phyloP scores from a whole-genome alignment of 495 filamentous ascomycete genomes.

The Podospora comata region DNA sequence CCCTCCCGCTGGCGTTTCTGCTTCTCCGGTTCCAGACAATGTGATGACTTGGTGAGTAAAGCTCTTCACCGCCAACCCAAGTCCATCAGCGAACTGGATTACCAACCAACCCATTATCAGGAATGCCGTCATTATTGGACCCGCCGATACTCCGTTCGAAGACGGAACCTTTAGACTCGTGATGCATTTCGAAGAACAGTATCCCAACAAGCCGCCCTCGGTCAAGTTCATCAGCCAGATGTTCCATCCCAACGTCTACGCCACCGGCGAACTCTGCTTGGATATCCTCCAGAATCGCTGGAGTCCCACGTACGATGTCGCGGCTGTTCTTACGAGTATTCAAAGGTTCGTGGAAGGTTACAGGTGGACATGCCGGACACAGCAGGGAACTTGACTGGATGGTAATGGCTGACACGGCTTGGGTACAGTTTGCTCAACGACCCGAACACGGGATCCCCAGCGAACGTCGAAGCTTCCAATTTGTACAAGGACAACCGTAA shows the following conservation, averaged over 20 bases:
- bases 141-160: slow-evolving; percentile 96
- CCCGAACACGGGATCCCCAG: slow-evolving; percentile 94
- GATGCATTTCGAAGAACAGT: slow-evolving; percentile 99
- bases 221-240: slow-evolving; percentile 99
- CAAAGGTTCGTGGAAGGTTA: slow-evolving; percentile 65
- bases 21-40: slow-evolving; percentile 95
- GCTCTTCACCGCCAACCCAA: background rate
- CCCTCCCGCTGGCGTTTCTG: slow-evolving; percentile 93
- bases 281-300: slow-evolving; percentile 98
- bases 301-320: slow-evolving; percentile 98
- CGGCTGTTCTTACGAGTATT: slow-evolving; percentile 93
- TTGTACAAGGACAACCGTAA: slow-evolving; percentile 97
- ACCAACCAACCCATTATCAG: slow-evolving; percentile 43
- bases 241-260: slow-evolving; percentile 99
- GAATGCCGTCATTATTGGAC: slow-evolving; percentile 99
- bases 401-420: slow-evolving; percentile 16
- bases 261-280: slow-evolving; percentile 91
- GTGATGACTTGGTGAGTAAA: slow-evolving; percentile 91
- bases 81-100: background rate
- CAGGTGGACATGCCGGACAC: background rate
- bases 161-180: slow-evolving; percentile 96
- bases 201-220: slow-evolving; percentile 94
- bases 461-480: slow-evolving; percentile 97
- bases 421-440: slow-evolving; percentile 84
- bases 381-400: background rate